Evolutionary conservation across 2,329 filamentous ascomycete genomes (phyloP).

Genomic region (Aspergillus ustus): DNA sequence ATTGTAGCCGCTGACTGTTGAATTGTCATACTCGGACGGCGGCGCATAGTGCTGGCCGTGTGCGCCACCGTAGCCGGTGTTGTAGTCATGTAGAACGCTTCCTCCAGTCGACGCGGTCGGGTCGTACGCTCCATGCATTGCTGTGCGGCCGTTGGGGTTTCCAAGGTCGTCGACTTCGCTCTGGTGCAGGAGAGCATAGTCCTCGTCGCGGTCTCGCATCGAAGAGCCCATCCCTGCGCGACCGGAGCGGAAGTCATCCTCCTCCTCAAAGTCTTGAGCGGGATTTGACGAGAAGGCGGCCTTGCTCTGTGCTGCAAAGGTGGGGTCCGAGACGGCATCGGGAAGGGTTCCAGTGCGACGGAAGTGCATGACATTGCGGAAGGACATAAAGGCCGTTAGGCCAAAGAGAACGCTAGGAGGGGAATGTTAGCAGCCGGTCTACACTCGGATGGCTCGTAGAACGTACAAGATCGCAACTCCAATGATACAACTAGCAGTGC

Average conservation of each 20-base stretch:
- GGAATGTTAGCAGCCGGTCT: neutral
- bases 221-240: slow-evolving; percentile 46
- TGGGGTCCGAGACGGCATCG: slow-evolving; percentile 47
- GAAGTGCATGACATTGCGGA: slow-evolving; percentile 61
- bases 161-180: slow-evolving; percentile 50
- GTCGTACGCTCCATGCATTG: slow-evolving; percentile 46
- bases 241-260: slow-evolving; percentile 50
- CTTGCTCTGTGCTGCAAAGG: slow-evolving; percentile 55
- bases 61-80: slow-evolving; percentile 47
- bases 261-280: slow-evolving; percentile 50
- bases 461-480: slow-evolving; percentile 62
- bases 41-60: slow-evolving; percentile 41
- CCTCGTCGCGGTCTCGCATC: slow-evolving; percentile 51
- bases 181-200: slow-evolving; percentile 58
- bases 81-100: slow-evolving; percentile 46
- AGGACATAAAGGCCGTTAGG: slow-evolving; percentile 57
- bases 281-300: slow-evolving; percentile 54
- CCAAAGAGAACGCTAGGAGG: slow-evolving; percentile 57
- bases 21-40: slow-evolving; percentile 27
- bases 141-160: slow-evolving; percentile 38
- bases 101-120: slow-evolving; percentile 40
- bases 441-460: neutral
- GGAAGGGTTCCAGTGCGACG: slow-evolving; percentile 61
- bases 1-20: slow-evolving; percentile 30
- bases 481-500: slow-evolving; percentile 60